phyloP scores from a whole-genome alignment of 495 filamentous ascomycete species.

The Aspergillus incahuasiensis region DNA sequence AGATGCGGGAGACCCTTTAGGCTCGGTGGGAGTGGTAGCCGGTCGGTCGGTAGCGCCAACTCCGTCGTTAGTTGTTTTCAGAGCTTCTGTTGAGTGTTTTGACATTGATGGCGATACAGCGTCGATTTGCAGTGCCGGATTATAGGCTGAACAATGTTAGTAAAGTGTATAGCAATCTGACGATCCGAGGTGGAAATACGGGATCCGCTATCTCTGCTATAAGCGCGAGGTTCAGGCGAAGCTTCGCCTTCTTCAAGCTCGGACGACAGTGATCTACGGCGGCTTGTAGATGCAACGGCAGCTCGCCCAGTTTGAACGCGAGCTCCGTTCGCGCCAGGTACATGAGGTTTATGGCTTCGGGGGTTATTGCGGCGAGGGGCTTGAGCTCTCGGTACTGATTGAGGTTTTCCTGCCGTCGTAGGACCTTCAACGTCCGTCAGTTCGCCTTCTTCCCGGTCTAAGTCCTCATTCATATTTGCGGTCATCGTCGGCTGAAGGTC shows the following conservation, averaged over 20 bases:
- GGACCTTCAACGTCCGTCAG: slow-evolving; percentile 62
- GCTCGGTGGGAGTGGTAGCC: background rate
- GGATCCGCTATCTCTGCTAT: slow-evolving; percentile 32
- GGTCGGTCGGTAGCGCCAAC: background rate
- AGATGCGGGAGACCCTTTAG: background rate
- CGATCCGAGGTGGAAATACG: slow-evolving; percentile 24
- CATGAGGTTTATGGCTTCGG: background rate
- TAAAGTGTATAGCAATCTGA: background rate
- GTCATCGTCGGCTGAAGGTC: slow-evolving; percentile 7
- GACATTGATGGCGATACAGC: slow-evolving; percentile 13
- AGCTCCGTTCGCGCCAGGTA: background rate
- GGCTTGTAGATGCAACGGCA: background rate
- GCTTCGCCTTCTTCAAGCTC: slow-evolving; percentile 31
- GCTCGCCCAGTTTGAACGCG: background rate
- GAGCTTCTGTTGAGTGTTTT: background rate
- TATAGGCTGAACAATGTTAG: slow-evolving; percentile 37
- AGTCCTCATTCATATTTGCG: slow-evolving; percentile 4
- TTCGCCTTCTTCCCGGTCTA: slow-evolving; percentile 66
- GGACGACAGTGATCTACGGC: background rate
- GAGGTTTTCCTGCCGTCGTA: slow-evolving; percentile 15
- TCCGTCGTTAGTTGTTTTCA: background rate
- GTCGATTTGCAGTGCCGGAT: slow-evolving; percentile 33
- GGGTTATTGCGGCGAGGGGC: background rate
- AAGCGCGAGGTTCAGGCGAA: slow-evolving; percentile 21
- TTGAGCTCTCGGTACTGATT: background rate